A percentile compares a stretch with the other conserved stretches of the same genome.
Conservation (phyloP, 176 grass and related monocot genomes). For the Oryza meyeriana region DNA sequence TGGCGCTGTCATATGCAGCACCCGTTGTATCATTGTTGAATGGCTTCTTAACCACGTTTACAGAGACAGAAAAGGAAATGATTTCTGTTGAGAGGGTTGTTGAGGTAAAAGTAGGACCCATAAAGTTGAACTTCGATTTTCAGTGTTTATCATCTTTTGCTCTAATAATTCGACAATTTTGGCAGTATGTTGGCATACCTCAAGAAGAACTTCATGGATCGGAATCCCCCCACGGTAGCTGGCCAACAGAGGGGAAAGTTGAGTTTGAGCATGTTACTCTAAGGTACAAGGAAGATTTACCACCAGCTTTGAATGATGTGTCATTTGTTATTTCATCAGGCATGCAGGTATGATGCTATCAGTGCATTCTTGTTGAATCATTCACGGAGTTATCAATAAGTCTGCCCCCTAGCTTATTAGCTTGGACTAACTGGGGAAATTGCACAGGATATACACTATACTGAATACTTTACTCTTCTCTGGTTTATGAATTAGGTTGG, state of each 20-base stretch:
- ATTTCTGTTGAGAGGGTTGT: slow-evolving; percentile 86
- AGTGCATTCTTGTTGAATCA: background rate
- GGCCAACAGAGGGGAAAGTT: slow-evolving; percentile 73
- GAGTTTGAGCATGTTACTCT: slow-evolving; percentile 82
- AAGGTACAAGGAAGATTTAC: slow-evolving; percentile 70
- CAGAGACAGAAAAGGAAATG: slow-evolving; percentile 99
- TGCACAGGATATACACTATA: slow-evolving; percentile 89
- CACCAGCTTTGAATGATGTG: slow-evolving; percentile 63
- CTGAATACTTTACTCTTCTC: slow-evolving; percentile 71
- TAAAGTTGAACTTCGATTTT: background rate
- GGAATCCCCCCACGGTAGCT: slow-evolving; percentile 41
- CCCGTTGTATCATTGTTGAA: slow-evolving; percentile 90
- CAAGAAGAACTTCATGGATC: slow-evolving; percentile 75
- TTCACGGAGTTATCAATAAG: background rate
- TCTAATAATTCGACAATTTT: slow-evolving; percentile 15
- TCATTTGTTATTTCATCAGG: slow-evolving; percentile 69
- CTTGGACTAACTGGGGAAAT: slow-evolving; percentile 87
- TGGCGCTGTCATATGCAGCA: slow-evolving; percentile 86
- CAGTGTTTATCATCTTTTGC: slow-evolving; percentile 4
- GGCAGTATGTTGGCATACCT: slow-evolving; percentile 77
- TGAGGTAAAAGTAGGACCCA: slow-evolving; percentile 63
- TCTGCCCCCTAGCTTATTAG: slow-evolving; percentile 39
- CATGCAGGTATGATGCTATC: slow-evolving; percentile 55
- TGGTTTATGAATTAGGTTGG: slow-evolving; percentile 59
- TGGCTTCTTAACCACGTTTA: slow-evolving; percentile 87